Evolutionary conservation across 2,329 filamentous ascomycete species (phyloP), one percentile per base, ranked within the genome.

Genomic region (Exophiala calicioides): DNA sequence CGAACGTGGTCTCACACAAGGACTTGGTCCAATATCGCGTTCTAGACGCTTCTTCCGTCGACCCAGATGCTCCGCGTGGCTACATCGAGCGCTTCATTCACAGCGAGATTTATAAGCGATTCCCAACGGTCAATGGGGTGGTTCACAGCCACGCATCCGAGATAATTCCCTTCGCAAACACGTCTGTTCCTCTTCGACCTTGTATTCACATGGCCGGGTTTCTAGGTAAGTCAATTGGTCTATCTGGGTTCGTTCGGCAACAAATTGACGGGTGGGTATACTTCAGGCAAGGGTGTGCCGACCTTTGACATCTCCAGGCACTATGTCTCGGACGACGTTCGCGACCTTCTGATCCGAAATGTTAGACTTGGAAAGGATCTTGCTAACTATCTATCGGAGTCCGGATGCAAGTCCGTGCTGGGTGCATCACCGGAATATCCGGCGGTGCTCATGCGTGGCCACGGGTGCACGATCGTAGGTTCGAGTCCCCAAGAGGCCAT

Each of bases 1-100:
- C 71, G 2, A 63, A 74, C 2, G 68, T 79, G 1, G 68, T 68
- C 4, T 69, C 63, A 1, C 53, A 58, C 2, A 53, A 59, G 16
- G 74, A 80, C 56, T 61, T 79, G 5, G 68, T 78, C 31, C 65
- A 72, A 31, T 79, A 78, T 56, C 53, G 63, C 24, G 62, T 79
- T 13, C 51, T 58, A 1, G 69, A 73, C 48, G 70, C 66, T 10
- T 58, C 62, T 12, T 68, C 75, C 0, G 67, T 75, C 3, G 62
- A 73, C 31, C 57, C 66, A 0, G 57, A 60, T 31, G 62, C 68
- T 1, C 61, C 63, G 1, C 66, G 68, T 36, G 71, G 71, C 13
- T 76, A 66, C 46, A 55, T 61, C 12, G 72, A 76, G 52, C 65
- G 73, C 4, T 72, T 64, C 56, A 77, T 76, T 36, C 72, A 76